Evolutionary conservation across 805 yeast genomes (phyloP).

Genomic region (Kodamaea restingae): DNA sequence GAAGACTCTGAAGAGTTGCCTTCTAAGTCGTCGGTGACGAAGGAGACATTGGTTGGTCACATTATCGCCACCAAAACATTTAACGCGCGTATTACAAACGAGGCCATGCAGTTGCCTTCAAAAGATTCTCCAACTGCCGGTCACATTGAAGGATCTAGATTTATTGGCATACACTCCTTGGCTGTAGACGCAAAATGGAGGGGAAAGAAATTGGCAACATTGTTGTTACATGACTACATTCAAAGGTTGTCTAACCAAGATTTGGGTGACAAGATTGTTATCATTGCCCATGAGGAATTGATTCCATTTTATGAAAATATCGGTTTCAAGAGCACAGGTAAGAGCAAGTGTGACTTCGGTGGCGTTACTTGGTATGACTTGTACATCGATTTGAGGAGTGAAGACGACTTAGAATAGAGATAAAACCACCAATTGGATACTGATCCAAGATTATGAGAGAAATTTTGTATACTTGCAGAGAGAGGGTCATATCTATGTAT

Average conservation of each 20-base stretch:
- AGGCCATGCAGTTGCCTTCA: slow-evolving; percentile 58
- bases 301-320: slow-evolving; percentile 75
- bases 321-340: slow-evolving; percentile 73
- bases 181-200: slow-evolving; percentile 75
- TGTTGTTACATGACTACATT: slow-evolving; percentile 81
- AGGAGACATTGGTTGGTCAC: slow-evolving; percentile 74
- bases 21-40: slow-evolving; percentile 44
- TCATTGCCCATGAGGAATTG: slow-evolving; percentile 67
- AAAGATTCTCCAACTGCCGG: slow-evolving; percentile 40
- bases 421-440: background rate
- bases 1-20: slow-evolving; percentile 41
- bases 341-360: slow-evolving; percentile 55
- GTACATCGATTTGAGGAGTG: slow-evolving; percentile 42
- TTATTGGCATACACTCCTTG: slow-evolving; percentile 78
- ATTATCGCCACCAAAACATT: slow-evolving; percentile 71
- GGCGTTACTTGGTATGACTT: slow-evolving; percentile 62
- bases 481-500: too few relatives aligned
- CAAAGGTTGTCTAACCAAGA: slow-evolving; percentile 87
- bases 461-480: too few relatives aligned
- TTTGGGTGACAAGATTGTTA: slow-evolving; percentile 70
- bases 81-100: slow-evolving; percentile 48
- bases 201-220: slow-evolving; percentile 77
- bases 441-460: too few relatives aligned
- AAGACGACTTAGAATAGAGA: slow-evolving; percentile 26
- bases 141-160: slow-evolving; percentile 70